Evolutionary conservation across 371 early-diverging fungal genomes (phyloP).

Genomic region (Apophysomyces ossiformis): DNA sequence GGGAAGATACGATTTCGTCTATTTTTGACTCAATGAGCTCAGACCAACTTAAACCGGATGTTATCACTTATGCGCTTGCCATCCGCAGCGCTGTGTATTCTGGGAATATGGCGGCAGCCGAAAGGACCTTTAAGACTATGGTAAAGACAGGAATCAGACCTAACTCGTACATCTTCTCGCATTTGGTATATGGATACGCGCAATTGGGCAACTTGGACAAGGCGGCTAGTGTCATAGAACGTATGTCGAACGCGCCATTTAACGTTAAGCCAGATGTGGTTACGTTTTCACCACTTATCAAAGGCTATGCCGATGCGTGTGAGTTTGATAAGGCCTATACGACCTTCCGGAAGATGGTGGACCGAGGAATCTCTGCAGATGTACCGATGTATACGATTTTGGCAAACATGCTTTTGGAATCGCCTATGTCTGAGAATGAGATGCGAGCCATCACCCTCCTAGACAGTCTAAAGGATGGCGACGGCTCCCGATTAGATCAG

Average conservation of each 20-base stretch:
- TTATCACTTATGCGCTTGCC: conserved; percentile 35
- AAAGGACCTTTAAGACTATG: conserved; percentile 37
- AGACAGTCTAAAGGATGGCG: conserved; percentile 17
- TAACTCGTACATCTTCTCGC: conserved; percentile 42
- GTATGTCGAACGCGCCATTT: conserved; percentile 30
- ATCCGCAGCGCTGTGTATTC: conserved; percentile 41
- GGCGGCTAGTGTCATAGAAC: conserved; percentile 28
- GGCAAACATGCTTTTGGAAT: conserved; percentile 37
- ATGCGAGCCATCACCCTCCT: conserved; percentile 31
- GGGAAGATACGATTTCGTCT: not conserved
- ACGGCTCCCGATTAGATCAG: conserved; percentile 21
- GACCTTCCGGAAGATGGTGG: conserved; percentile 40
- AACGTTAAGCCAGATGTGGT: conserved; percentile 29
- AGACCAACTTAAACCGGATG: conserved; percentile 27
- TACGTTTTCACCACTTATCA: conserved; percentile 39
- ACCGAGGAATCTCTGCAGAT: conserved; percentile 35
- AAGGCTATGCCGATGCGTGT: conserved; percentile 35
- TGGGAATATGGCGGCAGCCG: conserved; percentile 38
- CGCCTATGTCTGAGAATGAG: conserved; percentile 23
- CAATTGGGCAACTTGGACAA: conserved; percentile 32
- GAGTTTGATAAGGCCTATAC: conserved; percentile 43
- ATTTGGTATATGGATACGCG: conserved; percentile 42
- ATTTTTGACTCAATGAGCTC: conserved; percentile 19
- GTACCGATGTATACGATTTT: conserved; percentile 41
- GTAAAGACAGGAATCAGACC: conserved; percentile 33